Percentiles rank a stretch among this genome's conserved stretches.
These are phyloP conservation scores for Fusarium oligoseptatum DNA, from an alignment of 2,329 filamentous ascomycete genomes.

Conservation along the genomic window DNA sequence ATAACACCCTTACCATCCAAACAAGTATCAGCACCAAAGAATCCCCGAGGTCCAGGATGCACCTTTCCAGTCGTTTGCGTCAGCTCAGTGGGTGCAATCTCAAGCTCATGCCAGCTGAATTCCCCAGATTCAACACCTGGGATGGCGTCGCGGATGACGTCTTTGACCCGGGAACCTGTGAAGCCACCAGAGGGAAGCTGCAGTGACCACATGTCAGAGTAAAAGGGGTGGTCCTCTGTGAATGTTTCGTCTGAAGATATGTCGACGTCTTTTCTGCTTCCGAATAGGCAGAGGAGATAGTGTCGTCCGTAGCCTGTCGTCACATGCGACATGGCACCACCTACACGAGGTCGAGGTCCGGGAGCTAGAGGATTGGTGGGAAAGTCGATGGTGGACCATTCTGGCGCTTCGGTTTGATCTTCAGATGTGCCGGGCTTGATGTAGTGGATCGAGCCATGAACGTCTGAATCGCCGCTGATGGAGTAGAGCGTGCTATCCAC, in stretches of 20 bases:
- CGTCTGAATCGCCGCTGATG: conserved; percentile 31
- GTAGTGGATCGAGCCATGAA: conserved; percentile 31
- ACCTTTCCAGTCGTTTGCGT: conserved; percentile 35
- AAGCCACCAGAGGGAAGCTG: conserved; percentile 25
- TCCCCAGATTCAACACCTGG: conserved; percentile 28
- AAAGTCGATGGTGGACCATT: conserved; percentile 32
- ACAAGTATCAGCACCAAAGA: conserved; percentile 35
- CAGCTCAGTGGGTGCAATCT: conserved; percentile 33
- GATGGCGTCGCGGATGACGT: conserved; percentile 22
- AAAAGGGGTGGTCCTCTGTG: conserved; percentile 26
- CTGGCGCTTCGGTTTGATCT: background rate
- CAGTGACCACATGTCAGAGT: conserved; percentile 40
- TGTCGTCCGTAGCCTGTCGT: conserved; percentile 31
- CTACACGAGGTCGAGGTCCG: conserved; percentile 35
- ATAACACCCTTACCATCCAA: conserved; percentile 27
- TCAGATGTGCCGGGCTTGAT: conserved; percentile 20
- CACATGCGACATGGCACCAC: conserved; percentile 23
- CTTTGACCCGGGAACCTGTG: conserved; percentile 30
- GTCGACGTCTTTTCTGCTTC: conserved; percentile 28
- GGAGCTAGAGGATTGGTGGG: conserved; percentile 30
- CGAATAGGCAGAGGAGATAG: conserved; percentile 36
- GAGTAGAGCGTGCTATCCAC: conserved; percentile 33
- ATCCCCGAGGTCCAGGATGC: conserved; percentile 36
- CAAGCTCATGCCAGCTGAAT: conserved; percentile 40
- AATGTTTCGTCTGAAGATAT: conserved; percentile 16